phyloP scores from a whole-genome alignment of 1,139 yeast genomes.

The Lodderomyces beijingensis region DNA sequence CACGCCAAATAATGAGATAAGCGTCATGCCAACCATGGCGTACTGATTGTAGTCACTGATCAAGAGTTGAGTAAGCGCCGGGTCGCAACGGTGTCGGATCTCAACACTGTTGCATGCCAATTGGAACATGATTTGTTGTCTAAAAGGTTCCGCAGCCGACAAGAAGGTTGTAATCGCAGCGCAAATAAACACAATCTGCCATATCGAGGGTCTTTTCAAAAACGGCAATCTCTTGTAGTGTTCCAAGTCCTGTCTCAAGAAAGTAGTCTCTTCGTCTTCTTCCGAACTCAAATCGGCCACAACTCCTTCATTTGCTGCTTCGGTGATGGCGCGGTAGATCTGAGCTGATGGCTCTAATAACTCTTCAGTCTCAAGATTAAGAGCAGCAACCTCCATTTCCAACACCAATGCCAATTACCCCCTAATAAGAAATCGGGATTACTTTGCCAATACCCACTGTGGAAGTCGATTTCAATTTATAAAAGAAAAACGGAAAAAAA shows the following conservation, averaged over 20 bases:
- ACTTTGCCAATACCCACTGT: no score
- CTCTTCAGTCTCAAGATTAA: neutral
- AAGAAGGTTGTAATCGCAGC: constrained; percentile 23
- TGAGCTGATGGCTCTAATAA: neutral
- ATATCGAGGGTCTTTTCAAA: constrained; percentile 26
- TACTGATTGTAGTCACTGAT: constrained; percentile 28
- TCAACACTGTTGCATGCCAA: constrained; percentile 30
- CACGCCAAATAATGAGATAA: constrained; percentile 31
- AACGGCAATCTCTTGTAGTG: constrained; percentile 1
- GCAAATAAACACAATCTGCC: constrained; percentile 23
- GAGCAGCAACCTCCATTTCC: neutral
- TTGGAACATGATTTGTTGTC: constrained; percentile 24
- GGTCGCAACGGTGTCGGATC: constrained; percentile 23
- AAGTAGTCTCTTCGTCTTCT: constrained; percentile 1
- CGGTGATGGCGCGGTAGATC: neutral
- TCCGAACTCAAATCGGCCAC: neutral
- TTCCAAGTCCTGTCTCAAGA: constrained; percentile 1
- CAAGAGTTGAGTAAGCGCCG: constrained; percentile 29
- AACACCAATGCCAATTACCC: neutral
- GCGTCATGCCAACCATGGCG: constrained; percentile 17
- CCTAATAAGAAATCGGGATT: no score
- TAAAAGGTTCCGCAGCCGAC: constrained; percentile 27
- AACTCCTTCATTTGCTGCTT: neutral
- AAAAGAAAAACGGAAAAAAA: no score
- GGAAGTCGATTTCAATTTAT: no score